phyloP scores from a whole-genome alignment of 805 yeast genomes.

The Starmerella riodocensis region DNA sequence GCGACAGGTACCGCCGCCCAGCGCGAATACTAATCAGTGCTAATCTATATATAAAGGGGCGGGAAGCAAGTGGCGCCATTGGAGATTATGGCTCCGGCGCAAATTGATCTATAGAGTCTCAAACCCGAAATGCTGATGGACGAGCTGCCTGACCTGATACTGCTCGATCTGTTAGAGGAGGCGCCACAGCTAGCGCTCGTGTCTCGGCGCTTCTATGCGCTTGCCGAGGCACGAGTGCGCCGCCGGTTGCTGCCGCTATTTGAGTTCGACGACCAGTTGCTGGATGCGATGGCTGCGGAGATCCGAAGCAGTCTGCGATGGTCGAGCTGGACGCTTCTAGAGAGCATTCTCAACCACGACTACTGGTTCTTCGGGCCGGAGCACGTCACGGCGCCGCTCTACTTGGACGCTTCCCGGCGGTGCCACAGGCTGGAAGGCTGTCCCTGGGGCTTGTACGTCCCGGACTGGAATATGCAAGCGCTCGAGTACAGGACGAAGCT shows the following conservation, averaged over 20 bases:
- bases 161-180: slow-evolving; percentile 9
- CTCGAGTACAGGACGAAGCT: slow-evolving; percentile 16
- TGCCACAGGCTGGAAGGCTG: slow-evolving; percentile 7
- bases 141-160: slow-evolving; percentile 12
- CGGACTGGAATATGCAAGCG: slow-evolving; percentile 5
- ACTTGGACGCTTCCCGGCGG: slow-evolving; percentile 1
- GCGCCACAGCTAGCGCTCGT: slow-evolving; percentile 15
- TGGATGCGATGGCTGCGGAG: slow-evolving; percentile 15
- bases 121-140: too few species aligned
- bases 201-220: slow-evolving; percentile 10
- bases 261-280: slow-evolving; percentile 8
- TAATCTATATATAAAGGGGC: too few species aligned
- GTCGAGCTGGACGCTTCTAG: slow-evolving; percentile 17
- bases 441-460: slow-evolving; percentile 12
- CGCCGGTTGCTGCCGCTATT: slow-evolving; percentile 9
- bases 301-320: slow-evolving; percentile 11
- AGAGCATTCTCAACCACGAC: slow-evolving; percentile 15
- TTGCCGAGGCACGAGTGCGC: slow-evolving; percentile 13
- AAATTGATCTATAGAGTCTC: too few species aligned
- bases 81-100: too few species aligned
- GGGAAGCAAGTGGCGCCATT: too few species aligned
- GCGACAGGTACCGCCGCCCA: too few species aligned
- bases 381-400: slow-evolving; percentile 3
- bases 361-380: slow-evolving; percentile 21
- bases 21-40: too few species aligned